Base-by-base conservation (phyloP, 345 rosid species). In the Pistacia atlantica region DNA sequence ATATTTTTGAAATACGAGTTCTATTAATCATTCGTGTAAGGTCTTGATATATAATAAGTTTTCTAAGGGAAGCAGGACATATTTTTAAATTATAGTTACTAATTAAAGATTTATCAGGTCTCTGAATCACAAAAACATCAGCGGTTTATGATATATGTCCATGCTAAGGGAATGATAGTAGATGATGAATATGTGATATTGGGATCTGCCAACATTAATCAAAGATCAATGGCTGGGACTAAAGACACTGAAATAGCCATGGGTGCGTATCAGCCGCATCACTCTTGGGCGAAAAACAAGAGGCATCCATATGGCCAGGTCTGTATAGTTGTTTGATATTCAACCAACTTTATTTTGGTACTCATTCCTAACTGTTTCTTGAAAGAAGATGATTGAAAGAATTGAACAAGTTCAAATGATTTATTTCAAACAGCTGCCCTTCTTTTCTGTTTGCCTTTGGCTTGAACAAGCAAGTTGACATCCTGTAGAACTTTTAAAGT, bases 161-260 rank as follows among this genome's bases (percentile, higher is more conserved):
- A 94, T 69, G 96, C 97, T 57, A 94, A 94, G 78, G 98, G 98
- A 72, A 94, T 94, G 97, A 75, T 94, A 28, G 94, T 94, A 75
- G 98, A 92, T 75, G 98, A 94, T 59, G 97, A 94, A 84, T 94
- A 92, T 59, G 88, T 89, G 17, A 87, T 94, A 73, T 17, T 94
- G 45, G 98, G 98, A 83, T 94, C 98, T 31, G 98, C 98, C 35
- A 94, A 94, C 86, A 90, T 94, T 61, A 94, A 94, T 87, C 98
- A 94, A 88, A 90, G 98, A 83, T 94, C 98, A 31, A 85, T 94
- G 97, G 97, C 97, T n/a, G 98, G 98, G 10, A 83, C 97, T 4
- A 94, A 90, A 81, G 98, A 94, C 78, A 89, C 98, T 0, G 98
- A 94, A 85, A 90, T 90, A 68, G 98, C 98, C 22, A 89, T 96